These are phyloP conservation scores for Kodamaea alishanica DNA, from an alignment of 1,139 yeast genomes.

Conservation along the genomic window DNA sequence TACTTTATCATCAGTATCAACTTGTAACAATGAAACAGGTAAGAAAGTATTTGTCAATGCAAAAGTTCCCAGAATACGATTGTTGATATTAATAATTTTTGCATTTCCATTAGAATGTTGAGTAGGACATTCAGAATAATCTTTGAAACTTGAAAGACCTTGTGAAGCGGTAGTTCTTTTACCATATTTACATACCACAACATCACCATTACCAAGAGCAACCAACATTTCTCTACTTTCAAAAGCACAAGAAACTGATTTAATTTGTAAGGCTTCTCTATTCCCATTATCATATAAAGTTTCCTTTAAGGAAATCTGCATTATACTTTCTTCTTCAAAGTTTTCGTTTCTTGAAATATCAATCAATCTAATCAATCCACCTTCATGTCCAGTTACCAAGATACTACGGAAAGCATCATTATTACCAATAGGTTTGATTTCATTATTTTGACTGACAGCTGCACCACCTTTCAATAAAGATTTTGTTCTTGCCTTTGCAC, in stretches of 20 bases:
- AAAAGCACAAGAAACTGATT: constrained; percentile 68
- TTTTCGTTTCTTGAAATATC: constrained; percentile 79
- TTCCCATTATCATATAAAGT: constrained; percentile 31
- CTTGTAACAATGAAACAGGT: constrained; percentile 51
- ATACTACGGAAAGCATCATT: constrained; percentile 58
- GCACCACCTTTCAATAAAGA: constrained; percentile 73
- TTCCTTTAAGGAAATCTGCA: constrained; percentile 36
- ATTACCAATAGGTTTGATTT: constrained; percentile 47
- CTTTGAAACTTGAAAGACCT: constrained; percentile 15
- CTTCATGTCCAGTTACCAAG: constrained; percentile 74
- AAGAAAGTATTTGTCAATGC: constrained; percentile 46
- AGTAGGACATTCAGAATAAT: constrained; percentile 29
- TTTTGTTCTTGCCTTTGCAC: constrained; percentile 36
- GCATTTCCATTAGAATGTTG: constrained; percentile 38
- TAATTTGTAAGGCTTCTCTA: constrained; percentile 42
- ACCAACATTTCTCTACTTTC: constrained; percentile 74
- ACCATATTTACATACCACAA: constrained; percentile 73
- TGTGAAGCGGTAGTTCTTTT: constrained; percentile 17
- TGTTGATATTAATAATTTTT: constrained; percentile 29
- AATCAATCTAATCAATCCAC: constrained; percentile 75
- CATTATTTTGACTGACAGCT: constrained; percentile 42
- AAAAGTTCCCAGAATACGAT: constrained; percentile 33
- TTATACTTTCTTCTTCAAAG: constrained; percentile 48
- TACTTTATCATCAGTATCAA: constrained; percentile 43
- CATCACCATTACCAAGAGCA: constrained; percentile 67